phyloP scores from a whole-genome alignment of 73 alveolate species.

The Breviolum minutum region DNA sequence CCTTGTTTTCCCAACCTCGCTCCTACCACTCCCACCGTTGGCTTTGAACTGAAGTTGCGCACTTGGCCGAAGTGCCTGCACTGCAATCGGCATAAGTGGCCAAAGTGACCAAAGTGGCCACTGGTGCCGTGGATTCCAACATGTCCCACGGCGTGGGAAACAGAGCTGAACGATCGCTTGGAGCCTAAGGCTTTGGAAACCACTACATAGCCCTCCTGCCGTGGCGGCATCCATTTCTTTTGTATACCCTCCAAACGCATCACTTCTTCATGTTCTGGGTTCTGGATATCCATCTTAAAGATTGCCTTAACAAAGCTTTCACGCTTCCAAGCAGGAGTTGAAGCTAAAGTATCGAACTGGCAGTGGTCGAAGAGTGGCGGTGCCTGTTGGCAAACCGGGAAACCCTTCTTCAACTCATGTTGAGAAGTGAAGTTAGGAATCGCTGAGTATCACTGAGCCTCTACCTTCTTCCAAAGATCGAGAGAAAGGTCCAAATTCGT shows the following conservation, averaged over 20 bases:
- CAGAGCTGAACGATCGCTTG: background rate
- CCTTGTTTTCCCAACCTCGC: background rate
- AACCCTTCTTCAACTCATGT: background rate
- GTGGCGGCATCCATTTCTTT: conserved; percentile 60
- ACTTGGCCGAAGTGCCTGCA: background rate
- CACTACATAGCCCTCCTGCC: conserved; percentile 59
- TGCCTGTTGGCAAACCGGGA: background rate
- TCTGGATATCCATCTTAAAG: conserved; percentile 50
- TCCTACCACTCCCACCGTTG: conserved; percentile 51
- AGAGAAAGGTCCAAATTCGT: no score
- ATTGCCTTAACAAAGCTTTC: conserved; percentile 32
- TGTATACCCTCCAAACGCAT: conserved; percentile 60
- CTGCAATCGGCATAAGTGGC: background rate
- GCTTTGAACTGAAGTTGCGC: conserved; percentile 18
- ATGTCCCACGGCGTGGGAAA: background rate
- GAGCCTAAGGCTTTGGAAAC: background rate
- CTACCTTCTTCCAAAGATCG: no score
- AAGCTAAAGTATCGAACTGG: conserved; percentile 39
- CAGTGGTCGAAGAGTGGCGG: conserved; percentile 70
- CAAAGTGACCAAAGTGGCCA: background rate
- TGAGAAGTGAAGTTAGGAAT: no score
- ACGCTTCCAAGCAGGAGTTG: conserved; percentile 9
- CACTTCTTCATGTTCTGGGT: conserved; percentile 46
- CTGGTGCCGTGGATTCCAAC: background rate
- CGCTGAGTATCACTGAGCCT: no score